A percentile compares a stretch with the other conserved stretches of the same genome.
These are phyloP conservation scores for Jimgerdemannia flammicorona DNA, from an alignment of 192 early-diverging fungal genomes.

Conservation along the genomic window DNA sequence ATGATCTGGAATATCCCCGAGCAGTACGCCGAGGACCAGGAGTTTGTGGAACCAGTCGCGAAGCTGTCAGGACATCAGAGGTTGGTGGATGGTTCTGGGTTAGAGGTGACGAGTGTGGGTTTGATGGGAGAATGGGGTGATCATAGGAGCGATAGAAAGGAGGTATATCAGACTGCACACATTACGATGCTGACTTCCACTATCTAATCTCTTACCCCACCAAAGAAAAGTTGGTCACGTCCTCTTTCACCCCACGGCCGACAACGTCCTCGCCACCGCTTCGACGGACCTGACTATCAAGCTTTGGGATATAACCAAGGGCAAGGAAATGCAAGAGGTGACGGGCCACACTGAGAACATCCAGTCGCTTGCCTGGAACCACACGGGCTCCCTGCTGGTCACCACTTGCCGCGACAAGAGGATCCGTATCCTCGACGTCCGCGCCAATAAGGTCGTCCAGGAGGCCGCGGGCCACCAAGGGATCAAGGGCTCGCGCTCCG, in stretches of 20 bases:
- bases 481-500: slow-evolving; percentile 93
- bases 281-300: slow-evolving; percentile 85
- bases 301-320: slow-evolving; percentile 94
- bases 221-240: slow-evolving; percentile 96
- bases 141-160: background rate
- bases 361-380: slow-evolving; percentile 89
- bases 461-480: slow-evolving; percentile 88
- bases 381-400: slow-evolving; percentile 77
- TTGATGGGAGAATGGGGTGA: background rate
- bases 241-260: slow-evolving; percentile 93
- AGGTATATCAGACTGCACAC: background rate
- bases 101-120: background rate
- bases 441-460: slow-evolving; percentile 75
- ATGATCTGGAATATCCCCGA: slow-evolving; percentile 96
- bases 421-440: slow-evolving; percentile 90
- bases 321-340: slow-evolving; percentile 69
- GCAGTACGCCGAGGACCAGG: slow-evolving; percentile 65
- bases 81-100: slow-evolving; percentile 30
- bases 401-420: slow-evolving; percentile 98
- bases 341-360: slow-evolving; percentile 87
- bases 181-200: background rate
- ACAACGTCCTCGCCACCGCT: slow-evolving; percentile 87
- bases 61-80: slow-evolving; percentile 81
- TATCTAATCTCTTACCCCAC: background rate
- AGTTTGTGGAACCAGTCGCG: slow-evolving; percentile 72